Evolutionary conservation across 202 grass and related monocot genomes (phyloP).

Genomic region (Eragrostis tef): DNA sequence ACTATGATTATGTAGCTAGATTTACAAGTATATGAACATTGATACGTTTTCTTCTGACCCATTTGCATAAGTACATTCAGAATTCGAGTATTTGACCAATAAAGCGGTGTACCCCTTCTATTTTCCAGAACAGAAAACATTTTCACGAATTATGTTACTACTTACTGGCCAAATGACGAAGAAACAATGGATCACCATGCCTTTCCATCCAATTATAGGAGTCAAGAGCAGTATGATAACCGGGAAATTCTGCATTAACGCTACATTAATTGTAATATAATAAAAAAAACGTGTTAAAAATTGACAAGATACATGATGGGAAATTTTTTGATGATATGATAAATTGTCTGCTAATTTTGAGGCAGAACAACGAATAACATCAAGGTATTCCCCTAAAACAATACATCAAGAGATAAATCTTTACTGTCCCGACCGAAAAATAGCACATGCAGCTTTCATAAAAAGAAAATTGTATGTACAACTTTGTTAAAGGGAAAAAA

Average conservation of each 20-base stretch:
- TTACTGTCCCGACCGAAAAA: too few species aligned
- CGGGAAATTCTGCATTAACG: constrained; percentile 78
- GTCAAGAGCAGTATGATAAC: constrained; percentile 88
- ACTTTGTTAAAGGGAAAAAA: not conserved
- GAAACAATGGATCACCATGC: constrained; percentile 85
- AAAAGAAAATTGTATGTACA: not conserved
- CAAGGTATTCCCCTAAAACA: not conserved
- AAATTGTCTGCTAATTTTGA: not conserved
- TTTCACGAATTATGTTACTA: constrained; percentile 20
- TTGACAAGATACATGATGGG: not conserved
- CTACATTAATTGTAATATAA: constrained; percentile 22
- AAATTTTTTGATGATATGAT: too few species aligned
- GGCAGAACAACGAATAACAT: constrained; percentile 15
- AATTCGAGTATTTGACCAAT: constrained; percentile 1
- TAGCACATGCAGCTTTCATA: too few species aligned
- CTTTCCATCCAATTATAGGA: constrained; percentile 80
- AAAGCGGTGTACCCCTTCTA: not conserved
- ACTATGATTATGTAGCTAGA: constrained; percentile 7
- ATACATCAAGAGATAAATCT: too few species aligned
- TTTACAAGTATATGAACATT: not conserved
- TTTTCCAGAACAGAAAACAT: not conserved
- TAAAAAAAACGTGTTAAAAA: constrained; percentile 41
- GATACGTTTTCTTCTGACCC: constrained; percentile 21
- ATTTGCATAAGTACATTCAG: constrained; percentile 9
- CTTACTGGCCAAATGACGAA: constrained; percentile 92